Evolutionary conservation across 1,139 yeast species (phyloP).

Genomic region (Pichiaceae sp.): DNA sequence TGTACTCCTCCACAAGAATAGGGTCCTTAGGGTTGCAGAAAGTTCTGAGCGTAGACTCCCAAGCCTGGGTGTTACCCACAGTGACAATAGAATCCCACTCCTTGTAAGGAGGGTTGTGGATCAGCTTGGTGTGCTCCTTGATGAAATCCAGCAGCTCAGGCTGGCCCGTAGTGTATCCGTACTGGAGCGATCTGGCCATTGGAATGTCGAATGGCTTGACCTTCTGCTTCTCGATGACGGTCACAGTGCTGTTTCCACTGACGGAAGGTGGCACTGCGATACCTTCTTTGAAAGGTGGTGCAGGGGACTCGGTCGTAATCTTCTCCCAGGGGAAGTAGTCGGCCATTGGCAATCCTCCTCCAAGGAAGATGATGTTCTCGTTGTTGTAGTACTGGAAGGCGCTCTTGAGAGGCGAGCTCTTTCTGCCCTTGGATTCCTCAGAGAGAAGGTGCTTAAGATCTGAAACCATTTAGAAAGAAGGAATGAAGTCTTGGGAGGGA

Average conservation of each 20-base stretch:
- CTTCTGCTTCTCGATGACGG: constrained; percentile 34
- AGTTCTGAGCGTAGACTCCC: constrained; percentile 81
- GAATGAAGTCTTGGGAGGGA: neutral
- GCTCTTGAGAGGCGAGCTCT: constrained; percentile 71
- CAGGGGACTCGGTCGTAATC: constrained; percentile 60
- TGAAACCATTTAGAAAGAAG: constrained; percentile 26
- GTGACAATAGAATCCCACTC: constrained; percentile 59
- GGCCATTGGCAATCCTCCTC: constrained; percentile 91
- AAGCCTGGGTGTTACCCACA: constrained; percentile 80
- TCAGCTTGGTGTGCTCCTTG: constrained; percentile 65
- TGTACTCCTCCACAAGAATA: constrained; percentile 72
- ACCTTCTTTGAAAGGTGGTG: constrained; percentile 69
- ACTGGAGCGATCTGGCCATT: constrained; percentile 80
- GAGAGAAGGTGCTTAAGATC: constrained; percentile 74
- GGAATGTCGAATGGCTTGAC: constrained; percentile 54
- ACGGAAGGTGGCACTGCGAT: constrained; percentile 58
- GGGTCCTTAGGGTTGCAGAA: constrained; percentile 73
- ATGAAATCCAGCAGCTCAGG: constrained; percentile 59
- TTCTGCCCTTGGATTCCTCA: constrained; percentile 68
- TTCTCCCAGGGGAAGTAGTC: constrained; percentile 89
- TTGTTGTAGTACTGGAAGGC: constrained; percentile 70
- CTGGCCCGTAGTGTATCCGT: constrained; percentile 80
- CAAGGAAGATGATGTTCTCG: constrained; percentile 79
- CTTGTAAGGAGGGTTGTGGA: constrained; percentile 52
- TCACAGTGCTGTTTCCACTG: constrained; percentile 35